Conservation (phyloP, 805 yeast species). For the Kluyveromyces lactis region DNA sequence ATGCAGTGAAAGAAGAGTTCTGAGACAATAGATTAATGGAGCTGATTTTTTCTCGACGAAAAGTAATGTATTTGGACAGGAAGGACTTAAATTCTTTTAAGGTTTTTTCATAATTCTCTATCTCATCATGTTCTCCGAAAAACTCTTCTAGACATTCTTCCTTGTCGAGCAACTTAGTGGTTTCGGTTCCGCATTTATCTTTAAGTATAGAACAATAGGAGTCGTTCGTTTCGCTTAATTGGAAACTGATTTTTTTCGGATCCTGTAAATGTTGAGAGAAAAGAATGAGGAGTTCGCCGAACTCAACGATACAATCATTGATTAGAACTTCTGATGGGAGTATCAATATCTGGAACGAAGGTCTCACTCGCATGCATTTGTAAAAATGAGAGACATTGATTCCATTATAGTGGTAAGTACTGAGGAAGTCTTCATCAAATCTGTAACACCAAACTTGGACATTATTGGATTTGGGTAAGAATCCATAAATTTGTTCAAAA, state of each 20-base stretch:
- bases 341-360: constrained; percentile 33
- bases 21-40: not conserved
- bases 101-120: not conserved
- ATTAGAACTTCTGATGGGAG: constrained; percentile 16
- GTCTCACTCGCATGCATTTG: constrained; percentile 32
- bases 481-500: constrained; percentile 39
- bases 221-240: constrained; percentile 6
- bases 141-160: not conserved
- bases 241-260: constrained; percentile 8
- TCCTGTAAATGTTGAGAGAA: constrained; percentile 8
- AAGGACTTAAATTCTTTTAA: not conserved
- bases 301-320: constrained; percentile 11
- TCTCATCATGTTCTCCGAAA: not conserved
- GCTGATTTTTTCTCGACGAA: not conserved
- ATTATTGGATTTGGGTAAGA: constrained; percentile 30
- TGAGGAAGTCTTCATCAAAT: constrained; percentile 13
- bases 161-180: not conserved
- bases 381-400: constrained; percentile 21
- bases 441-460: constrained; percentile 14
- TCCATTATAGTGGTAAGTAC: not conserved
- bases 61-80: not conserved
- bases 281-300: constrained; percentile 14
- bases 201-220: not conserved
- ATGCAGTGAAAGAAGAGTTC: not conserved
- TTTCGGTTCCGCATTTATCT: not conserved